These are phyloP conservation scores for Globisporangium paroecandrum DNA, from an alignment of 352 stramenopile species.

Conservation along the genomic window DNA sequence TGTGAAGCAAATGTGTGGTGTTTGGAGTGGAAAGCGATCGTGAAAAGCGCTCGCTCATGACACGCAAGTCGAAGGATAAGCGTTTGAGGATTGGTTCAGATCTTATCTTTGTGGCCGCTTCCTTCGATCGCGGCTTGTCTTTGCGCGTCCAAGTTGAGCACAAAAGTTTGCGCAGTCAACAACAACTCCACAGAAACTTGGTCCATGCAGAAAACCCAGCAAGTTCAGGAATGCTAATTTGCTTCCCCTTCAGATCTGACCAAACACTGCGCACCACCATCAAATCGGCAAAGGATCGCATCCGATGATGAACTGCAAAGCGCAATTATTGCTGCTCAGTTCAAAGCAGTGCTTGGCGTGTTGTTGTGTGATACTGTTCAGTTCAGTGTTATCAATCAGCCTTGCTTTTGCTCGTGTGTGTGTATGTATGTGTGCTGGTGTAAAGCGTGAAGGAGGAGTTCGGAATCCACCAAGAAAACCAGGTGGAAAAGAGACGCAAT, in stretches of 20 bases:
- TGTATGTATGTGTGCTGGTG: neutral
- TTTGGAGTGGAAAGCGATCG: neutral
- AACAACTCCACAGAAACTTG: neutral
- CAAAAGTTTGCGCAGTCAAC: neutral
- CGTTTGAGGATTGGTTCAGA: neutral
- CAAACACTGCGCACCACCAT: neutral
- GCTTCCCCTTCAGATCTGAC: neutral
- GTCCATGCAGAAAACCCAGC: neutral
- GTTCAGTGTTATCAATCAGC: neutral
- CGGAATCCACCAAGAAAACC: neutral
- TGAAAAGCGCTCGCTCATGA: neutral
- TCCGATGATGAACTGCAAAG: neutral
- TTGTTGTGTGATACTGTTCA: neutral
- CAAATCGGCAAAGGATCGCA: neutral
- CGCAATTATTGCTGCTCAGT: neutral
- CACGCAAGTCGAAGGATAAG: neutral
- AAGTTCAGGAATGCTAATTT: neutral
- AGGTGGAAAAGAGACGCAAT: neutral
- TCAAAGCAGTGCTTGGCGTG: neutral
- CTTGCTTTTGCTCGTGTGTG: neutral
- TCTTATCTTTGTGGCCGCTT: neutral
- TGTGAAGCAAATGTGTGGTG: neutral
- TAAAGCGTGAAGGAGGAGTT: neutral
- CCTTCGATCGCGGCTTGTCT: neutral
- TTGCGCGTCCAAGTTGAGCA: neutral